A percentile compares a stretch with the other conserved stretches of the same genome.
Conservation (phyloP, 164 flowering plant genomes). For the Akebia trifoliata region DNA sequence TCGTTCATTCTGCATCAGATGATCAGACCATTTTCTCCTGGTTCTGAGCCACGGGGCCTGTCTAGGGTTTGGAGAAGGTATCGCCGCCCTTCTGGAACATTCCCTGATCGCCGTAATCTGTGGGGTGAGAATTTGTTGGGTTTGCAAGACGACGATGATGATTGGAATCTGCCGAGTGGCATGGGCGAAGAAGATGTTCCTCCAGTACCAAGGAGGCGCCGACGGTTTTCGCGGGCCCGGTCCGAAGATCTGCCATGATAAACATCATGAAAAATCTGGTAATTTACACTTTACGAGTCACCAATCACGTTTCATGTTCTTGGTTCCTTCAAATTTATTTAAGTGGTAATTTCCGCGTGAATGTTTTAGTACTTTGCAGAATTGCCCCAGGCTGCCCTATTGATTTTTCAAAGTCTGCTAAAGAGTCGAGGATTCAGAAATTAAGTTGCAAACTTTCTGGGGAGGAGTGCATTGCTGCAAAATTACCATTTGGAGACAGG, state of each 20-base stretch:
- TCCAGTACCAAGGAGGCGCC: conserved; percentile 54
- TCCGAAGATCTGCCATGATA: conserved; percentile 47
- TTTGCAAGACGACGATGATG: conserved; percentile 57
- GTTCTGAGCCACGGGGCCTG: conserved; percentile 48
- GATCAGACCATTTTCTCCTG: conserved; percentile 59
- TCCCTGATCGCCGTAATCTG: conserved; percentile 48
- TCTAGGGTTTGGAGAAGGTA: conserved; percentile 68
- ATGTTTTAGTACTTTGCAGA: conserved; percentile 14
- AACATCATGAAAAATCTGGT: conserved; percentile 18
- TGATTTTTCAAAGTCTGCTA: conserved; percentile 9
- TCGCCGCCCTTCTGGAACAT: conserved; percentile 38
- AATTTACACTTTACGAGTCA: no score
- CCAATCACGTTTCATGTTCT: neutral
- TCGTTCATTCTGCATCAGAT: conserved; percentile 71
- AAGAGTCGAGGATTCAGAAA: conserved; percentile 11
- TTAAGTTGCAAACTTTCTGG: no score
- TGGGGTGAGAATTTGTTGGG: conserved; percentile 92
- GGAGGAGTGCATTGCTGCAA: no score
- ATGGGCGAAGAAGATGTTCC: conserved; percentile 44
- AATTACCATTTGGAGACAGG: no score
- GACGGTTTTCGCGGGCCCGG: conserved; percentile 51
- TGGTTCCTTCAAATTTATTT: conserved; percentile 6
- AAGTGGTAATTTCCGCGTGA: conserved; percentile 1
- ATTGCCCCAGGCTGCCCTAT: conserved; percentile 11
- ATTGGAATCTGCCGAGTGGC: conserved; percentile 31